phyloP scores from a whole-genome alignment of 192 early-diverging fungal species.

The Coemansia sp. region DNA sequence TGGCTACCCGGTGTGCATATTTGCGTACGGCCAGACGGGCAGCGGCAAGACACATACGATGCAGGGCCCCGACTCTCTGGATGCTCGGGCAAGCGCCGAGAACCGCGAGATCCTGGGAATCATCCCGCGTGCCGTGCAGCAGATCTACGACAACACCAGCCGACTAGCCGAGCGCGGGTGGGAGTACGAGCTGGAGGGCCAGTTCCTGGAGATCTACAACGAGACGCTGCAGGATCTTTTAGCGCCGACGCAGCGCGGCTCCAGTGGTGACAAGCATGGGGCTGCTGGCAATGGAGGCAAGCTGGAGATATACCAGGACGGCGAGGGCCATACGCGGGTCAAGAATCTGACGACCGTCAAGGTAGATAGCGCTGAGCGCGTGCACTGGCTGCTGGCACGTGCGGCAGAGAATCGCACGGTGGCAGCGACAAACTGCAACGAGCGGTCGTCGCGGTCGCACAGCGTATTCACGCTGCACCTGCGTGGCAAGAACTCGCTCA shows the following conservation, averaged over 20 bases:
- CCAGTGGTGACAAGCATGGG: constrained; percentile 45
- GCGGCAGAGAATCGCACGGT: constrained; percentile 85
- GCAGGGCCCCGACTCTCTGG: constrained; percentile 57
- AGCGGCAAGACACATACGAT: constrained; percentile 87
- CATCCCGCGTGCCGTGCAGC: constrained; percentile 89
- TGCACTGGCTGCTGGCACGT: constrained; percentile 65
- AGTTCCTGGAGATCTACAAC: constrained; percentile 97
- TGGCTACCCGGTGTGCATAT: constrained; percentile 96
- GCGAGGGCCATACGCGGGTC: constrained; percentile 70
- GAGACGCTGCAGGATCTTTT: constrained; percentile 86
- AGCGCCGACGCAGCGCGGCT: constrained; percentile 16
- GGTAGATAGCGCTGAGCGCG: constrained; percentile 70
- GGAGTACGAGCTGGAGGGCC: constrained; percentile 82
- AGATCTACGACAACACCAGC: constrained; percentile 79
- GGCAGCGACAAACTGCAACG: constrained; percentile 89
- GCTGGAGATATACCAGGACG: constrained; percentile 82
- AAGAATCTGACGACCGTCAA: constrained; percentile 70
- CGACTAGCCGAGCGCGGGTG: constrained; percentile 74
- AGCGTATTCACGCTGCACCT: constrained; percentile 88
- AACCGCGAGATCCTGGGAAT: constrained; percentile 67
- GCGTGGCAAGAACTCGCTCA: constrained; percentile 67
- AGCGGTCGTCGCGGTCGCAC: constrained; percentile 90
- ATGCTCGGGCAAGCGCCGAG: constrained; percentile 5
- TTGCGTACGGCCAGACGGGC: constrained; percentile 98
- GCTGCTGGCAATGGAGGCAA: too few species aligned